A percentile compares a stretch with the other conserved stretches of the same genome.
phyloP scores from a whole-genome alignment of 2,329 filamentous ascomycete species.

The Fusarium odoratissimum region DNA sequence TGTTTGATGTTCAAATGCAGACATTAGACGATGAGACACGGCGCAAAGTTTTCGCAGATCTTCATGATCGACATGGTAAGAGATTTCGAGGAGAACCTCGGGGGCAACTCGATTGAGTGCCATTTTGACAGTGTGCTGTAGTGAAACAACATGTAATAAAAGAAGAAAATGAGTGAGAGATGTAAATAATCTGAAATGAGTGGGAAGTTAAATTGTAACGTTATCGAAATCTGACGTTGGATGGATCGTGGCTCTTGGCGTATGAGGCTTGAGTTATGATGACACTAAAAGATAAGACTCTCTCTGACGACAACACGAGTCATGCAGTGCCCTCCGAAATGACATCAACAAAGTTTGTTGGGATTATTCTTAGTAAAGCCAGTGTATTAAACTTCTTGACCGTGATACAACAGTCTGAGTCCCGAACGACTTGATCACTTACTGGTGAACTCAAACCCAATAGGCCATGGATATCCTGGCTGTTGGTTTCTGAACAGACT shows the following conservation, averaged over 20 bases:
- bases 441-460: neutral
- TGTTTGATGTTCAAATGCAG: neutral
- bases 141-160: too few relatives aligned
- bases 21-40: neutral
- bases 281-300: neutral
- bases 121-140: neutral
- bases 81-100: constrained; percentile 1
- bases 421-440: neutral
- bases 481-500: fast-evolving
- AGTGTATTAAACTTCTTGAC: too few relatives aligned
- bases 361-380: neutral
- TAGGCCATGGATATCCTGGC: fast-evolving
- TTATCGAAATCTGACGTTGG: neutral
- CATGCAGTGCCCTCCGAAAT: neutral
- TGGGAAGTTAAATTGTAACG: neutral
- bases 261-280: neutral
- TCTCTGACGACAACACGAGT: neutral
- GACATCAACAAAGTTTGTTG: neutral
- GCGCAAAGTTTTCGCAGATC: neutral
- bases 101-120: neutral
- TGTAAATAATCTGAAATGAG: neutral
- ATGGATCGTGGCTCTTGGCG: neutral
- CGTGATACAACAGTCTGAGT: too few relatives aligned
- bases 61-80: neutral
- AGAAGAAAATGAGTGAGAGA: too few relatives aligned